Conservation (phyloP, 2,329 filamentous ascomycete species). For the Taxawa tesnikishii region DNA sequence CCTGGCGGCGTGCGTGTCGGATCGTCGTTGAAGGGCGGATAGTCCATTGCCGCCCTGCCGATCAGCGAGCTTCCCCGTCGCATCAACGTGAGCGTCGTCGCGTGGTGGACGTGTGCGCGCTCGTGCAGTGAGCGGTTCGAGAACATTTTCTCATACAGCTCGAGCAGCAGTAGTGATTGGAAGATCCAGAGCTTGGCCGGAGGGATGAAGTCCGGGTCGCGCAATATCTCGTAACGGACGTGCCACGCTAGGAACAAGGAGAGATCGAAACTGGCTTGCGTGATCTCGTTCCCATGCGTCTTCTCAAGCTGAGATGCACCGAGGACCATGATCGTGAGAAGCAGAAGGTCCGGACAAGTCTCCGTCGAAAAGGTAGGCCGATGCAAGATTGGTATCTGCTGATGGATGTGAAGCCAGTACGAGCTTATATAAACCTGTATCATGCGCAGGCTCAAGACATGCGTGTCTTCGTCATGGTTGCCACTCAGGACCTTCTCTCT, state of each 20-base stretch:
- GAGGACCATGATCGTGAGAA: constrained; percentile 84
- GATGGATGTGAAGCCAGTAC: constrained; percentile 91
- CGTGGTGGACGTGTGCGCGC: constrained; percentile 90
- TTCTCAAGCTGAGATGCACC: constrained; percentile 84
- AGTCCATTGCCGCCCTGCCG: constrained; percentile 72
- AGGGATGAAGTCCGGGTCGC: constrained; percentile 76
- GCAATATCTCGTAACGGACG: constrained; percentile 91
- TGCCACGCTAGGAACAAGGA: constrained; percentile 89
- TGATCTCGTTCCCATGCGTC: constrained; percentile 60
- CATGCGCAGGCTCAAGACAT: constrained; percentile 74
- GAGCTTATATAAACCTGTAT: constrained; percentile 91
- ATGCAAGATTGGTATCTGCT: constrained; percentile 88
- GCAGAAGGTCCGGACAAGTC: constrained; percentile 68
- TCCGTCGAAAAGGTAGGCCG: constrained; percentile 87
- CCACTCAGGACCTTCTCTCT: constrained; percentile 44
- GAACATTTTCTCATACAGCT: constrained; percentile 97
- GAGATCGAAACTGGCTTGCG: constrained; percentile 65
- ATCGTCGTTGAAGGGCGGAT: constrained; percentile 63
- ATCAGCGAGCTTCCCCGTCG: constrained; percentile 83
- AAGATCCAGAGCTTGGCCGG: constrained; percentile 95
- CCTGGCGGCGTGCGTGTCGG: constrained; percentile 28
- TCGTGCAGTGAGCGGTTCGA: constrained; percentile 86
- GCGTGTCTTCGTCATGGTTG: constrained; percentile 50
- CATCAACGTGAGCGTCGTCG: constrained; percentile 91
- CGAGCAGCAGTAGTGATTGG: constrained; percentile 76